phyloP scores from a whole-genome alignment of 225 moss, liverwort and hornwort genomes.

The Polytrichum commune region DNA sequence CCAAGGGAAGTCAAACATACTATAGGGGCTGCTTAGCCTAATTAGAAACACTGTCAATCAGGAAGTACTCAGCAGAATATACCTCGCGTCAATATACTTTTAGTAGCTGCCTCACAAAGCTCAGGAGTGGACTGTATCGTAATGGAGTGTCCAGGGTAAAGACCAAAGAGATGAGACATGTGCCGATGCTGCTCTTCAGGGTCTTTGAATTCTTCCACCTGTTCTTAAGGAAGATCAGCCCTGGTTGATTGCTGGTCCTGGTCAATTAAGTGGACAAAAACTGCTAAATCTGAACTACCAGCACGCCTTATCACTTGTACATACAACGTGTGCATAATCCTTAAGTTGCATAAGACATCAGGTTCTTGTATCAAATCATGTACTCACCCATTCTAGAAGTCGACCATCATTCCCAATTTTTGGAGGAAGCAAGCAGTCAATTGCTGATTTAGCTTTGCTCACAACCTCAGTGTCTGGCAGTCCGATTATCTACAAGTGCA shows the following conservation, averaged over 20 bases:
- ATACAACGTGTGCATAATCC: not conserved
- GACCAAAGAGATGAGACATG: conserved; percentile 98
- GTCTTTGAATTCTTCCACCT: conserved; percentile 83
- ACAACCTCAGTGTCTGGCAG: conserved; percentile 51
- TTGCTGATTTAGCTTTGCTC: conserved; percentile 41
- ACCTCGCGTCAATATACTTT: conserved; percentile 89
- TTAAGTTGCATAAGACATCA: not conserved
- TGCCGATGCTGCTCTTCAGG: conserved; percentile 84
- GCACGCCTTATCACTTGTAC: not conserved
- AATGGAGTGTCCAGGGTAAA: conserved; percentile 86
- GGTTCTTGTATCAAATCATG: not conserved
- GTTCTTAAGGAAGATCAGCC: not conserved
- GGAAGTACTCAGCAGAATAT: conserved; percentile 4
- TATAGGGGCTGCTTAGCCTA: too few relatives aligned
- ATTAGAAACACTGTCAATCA: too few relatives aligned
- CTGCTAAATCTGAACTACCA: not conserved
- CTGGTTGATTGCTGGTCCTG: not conserved
- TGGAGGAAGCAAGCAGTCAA: conserved; percentile 60
- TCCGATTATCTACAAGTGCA: conserved; percentile 58
- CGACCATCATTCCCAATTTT: conserved; percentile 75
- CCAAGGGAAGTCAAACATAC: too few relatives aligned
- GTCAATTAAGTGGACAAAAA: not conserved
- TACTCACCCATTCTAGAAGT: conserved; percentile 86
- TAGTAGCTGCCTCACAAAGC: conserved; percentile 70
- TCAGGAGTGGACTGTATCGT: conserved; percentile 61